Evolutionary conservation across 2,329 filamentous ascomycete species (phyloP), one percentile per base, ranked within the genome.

Genomic region (Stromatinia cepivora): DNA sequence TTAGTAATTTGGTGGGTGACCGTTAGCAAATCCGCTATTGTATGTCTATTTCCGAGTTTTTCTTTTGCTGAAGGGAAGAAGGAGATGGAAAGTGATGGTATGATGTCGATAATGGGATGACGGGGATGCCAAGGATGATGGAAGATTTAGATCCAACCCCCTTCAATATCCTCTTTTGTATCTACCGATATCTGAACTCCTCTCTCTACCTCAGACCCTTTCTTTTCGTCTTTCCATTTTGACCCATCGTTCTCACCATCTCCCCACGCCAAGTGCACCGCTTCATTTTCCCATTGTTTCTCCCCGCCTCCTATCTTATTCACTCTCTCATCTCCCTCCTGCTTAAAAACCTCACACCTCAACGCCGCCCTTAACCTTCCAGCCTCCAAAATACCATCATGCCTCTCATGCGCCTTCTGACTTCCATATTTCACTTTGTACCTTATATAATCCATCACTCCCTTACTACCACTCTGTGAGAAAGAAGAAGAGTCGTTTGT

Each of bases 401-500:
- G 58, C 36, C 58, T 34, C 45, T 62, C 42, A n/a, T 62, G 28
- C 7, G 25, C 45, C 8, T 36, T 22, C 10, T 50, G 59, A 20
- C 22, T 62, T 3, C 42, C 22, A 50, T 62, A 62, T 36, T 34
- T 62, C 22, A 62, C 59, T 48, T 62, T 34, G 4, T 62, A 36
- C 13, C 31, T 56, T 7, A 9, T n/a, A 8, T 36, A 34, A 48
- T 48, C 28, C 28, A 48, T n/a, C 8, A 31, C 42, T 48, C 28
- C 42, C 1, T 34, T 48, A 8, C 28, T 46, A 10, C 9, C 11
- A 8, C 10, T 34, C 10, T 31, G 25, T 5, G 25, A 61, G 42
- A 31, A 61, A 17, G 25, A 31, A 15, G 36, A 28, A 6, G 39
- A 22, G 3, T 25, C 25, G 10, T 61, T 20, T 13, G 31, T 8